Conservation (phyloP, 2,329 filamentous ascomycete species). For the Ophiocordyceps robertsii region DNA sequence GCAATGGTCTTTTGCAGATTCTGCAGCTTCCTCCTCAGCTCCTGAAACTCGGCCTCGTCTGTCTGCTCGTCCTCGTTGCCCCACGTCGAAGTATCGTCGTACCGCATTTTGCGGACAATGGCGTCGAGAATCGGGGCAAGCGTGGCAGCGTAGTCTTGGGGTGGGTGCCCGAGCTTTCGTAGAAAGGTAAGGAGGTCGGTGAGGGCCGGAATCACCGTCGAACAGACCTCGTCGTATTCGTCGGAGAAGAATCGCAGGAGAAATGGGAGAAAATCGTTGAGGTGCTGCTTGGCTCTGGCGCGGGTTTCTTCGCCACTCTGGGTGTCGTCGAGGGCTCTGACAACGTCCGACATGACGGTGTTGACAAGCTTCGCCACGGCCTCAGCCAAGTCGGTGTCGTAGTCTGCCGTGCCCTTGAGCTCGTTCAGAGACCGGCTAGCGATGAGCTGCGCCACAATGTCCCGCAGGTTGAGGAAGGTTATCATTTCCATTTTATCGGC, state of each 20-base stretch:
- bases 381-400: slow-evolving; percentile 92
- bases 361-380: slow-evolving; percentile 93
- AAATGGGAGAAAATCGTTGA: slow-evolving; percentile 74
- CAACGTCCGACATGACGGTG: slow-evolving; percentile 73
- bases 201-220: slow-evolving; percentile 83
- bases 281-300: slow-evolving; percentile 64
- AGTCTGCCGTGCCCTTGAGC: slow-evolving; percentile 66
- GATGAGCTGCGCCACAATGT: slow-evolving; percentile 76
- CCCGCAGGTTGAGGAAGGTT: slow-evolving; percentile 72
- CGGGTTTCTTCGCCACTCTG: slow-evolving; percentile 49
- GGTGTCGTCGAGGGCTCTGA: slow-evolving; percentile 65
- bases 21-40: slow-evolving; percentile 79
- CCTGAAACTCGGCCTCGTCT: slow-evolving; percentile 94
- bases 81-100: slow-evolving; percentile 89
- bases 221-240: slow-evolving; percentile 96
- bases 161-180: slow-evolving; percentile 64
- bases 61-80: slow-evolving; percentile 89
- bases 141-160: slow-evolving; percentile 65
- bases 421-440: slow-evolving; percentile 70
- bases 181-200: slow-evolving; percentile 87
- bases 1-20: slow-evolving; percentile 88
- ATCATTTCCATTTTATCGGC: slow-evolving; percentile 92
- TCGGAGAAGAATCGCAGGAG: slow-evolving; percentile 92
- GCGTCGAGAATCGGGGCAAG: slow-evolving; percentile 80
- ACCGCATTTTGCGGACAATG: slow-evolving; percentile 92